Evolutionary conservation across 306 rosid species (phyloP), one percentile per base, ranked within the genome.

Genomic region (Dalbergia cochinchinensis): DNA sequence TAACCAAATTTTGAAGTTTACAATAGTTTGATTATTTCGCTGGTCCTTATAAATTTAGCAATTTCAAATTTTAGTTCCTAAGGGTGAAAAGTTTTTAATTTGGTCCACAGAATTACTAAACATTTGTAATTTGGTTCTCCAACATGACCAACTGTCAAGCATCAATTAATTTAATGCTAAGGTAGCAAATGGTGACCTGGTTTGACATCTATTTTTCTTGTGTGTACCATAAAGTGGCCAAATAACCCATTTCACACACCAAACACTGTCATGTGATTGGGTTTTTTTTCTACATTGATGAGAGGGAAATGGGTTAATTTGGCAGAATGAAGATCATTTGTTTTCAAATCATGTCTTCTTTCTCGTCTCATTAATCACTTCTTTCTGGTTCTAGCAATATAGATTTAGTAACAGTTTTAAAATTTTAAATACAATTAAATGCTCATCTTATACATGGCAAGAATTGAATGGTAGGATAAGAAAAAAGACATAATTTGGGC

Each of bases 121-220:
- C 33, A 4, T 33, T 50, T 31, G n/a, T 33, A 66, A 53, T 34
- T 11, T 53, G 64, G 50, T 54, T 33, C 51, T n/a, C 58, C 7
- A 1, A 22, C 22, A 22, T 34, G 41, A 63, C 72, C 39, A 63
- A 64, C 71, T 63, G 41, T 11, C 39, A 35, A 53, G 80, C 73
- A 65, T 34, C 54, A n/a, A 16, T 50, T 64, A 65, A 39, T 47
- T 69, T 75, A 16, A 62, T 47, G 37, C 37, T 63, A 41, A n/a
- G 79, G 71, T 62, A 62, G 50, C 51, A 64, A 63, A 76, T 76
- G 39, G 37, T 37, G 61, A 62, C 48, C 47, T 31, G 35, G 62
- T 33, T 35, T 31, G 71, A 47, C 33, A 7, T 48, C 12, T 37
- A 63, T 63, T 73, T 59, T 47, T 60, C 58, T 64, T 44, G 70